Conservation (phyloP, 2,329 filamentous ascomycete genomes). For the Hymenotorrendiella dingleyae region DNA sequence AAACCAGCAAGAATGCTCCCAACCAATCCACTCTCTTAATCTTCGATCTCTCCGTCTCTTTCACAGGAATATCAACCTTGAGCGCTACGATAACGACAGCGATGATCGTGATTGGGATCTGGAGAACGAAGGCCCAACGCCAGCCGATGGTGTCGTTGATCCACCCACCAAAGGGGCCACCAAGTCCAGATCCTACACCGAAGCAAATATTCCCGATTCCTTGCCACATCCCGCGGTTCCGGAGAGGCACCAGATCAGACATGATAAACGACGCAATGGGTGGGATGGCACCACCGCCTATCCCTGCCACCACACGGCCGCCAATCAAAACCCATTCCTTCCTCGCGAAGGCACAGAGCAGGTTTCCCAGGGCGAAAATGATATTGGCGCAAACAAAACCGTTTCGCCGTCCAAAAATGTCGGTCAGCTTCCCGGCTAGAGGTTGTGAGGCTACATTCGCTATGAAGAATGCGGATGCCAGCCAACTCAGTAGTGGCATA, state of each 20-base stretch:
- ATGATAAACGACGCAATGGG: slow-evolving; percentile 63
- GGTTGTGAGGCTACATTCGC: slow-evolving; percentile 70
- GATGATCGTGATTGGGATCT: slow-evolving; percentile 57
- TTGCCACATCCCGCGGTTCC: slow-evolving; percentile 66
- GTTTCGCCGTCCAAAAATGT: slow-evolving; percentile 63
- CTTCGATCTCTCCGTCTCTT: neutral
- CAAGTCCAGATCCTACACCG: slow-evolving; percentile 56
- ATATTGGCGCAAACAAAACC: slow-evolving; percentile 57
- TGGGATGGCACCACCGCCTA: slow-evolving; percentile 64
- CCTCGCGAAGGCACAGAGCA: slow-evolving; percentile 57
- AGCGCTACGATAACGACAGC: neutral
- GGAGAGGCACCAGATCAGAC: slow-evolving; percentile 61
- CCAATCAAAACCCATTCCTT: slow-evolving; percentile 58
- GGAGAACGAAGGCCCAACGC: slow-evolving; percentile 67
- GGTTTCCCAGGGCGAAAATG: slow-evolving; percentile 57
- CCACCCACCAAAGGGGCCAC: slow-evolving; percentile 63
- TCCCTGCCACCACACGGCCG: slow-evolving; percentile 45
- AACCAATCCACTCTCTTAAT: neutral
- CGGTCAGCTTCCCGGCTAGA: slow-evolving; percentile 61
- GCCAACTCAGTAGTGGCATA: slow-evolving; percentile 60
- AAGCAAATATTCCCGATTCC: slow-evolving; percentile 62
- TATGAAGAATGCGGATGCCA: slow-evolving; percentile 62
- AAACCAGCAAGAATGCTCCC: neutral
- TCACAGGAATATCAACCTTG: neutral
- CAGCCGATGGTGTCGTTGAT: slow-evolving; percentile 67